Percentiles rank a stretch among this genome's conserved stretches.
phyloP scores from a whole-genome alignment of 2,329 filamentous ascomycete species.

The Colletotrichum lindemuthianum region DNA sequence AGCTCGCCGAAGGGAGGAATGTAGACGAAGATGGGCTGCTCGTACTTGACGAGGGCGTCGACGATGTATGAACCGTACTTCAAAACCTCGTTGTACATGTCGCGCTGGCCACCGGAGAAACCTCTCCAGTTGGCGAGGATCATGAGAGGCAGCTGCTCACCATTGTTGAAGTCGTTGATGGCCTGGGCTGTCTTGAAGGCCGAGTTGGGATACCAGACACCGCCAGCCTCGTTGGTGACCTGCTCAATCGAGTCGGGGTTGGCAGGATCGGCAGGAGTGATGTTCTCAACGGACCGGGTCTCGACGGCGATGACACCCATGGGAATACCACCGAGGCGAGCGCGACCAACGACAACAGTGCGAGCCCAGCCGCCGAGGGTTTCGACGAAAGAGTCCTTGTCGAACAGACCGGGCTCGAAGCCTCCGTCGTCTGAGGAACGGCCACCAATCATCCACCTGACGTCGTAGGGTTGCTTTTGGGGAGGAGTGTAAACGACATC shows the following conservation, averaged over 20 bases:
- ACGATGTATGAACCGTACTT: constrained; percentile 99
- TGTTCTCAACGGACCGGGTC: constrained; percentile 94
- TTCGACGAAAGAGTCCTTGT: constrained; percentile 96
- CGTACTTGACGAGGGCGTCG: constrained; percentile 96
- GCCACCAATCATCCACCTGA: constrained; percentile 91
- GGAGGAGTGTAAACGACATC: constrained; percentile 86
- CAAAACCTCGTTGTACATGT: constrained; percentile 99
- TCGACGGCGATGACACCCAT: constrained; percentile 99
- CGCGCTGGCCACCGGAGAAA: constrained; percentile 98
- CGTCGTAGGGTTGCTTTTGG: constrained; percentile 88
- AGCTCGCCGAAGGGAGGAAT: constrained; percentile 97
- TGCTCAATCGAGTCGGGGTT: constrained; percentile 99
- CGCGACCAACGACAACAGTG: constrained; percentile 95
- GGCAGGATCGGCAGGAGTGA: constrained; percentile 94
- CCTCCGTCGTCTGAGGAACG: constrained; percentile 80
- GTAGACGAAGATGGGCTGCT: constrained; percentile 99
- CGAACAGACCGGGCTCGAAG: constrained; percentile 92
- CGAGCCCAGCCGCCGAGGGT: constrained; percentile 96
- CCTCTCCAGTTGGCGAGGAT: constrained; percentile 99
- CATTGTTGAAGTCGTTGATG: constrained; percentile 98
- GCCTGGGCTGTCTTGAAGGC: constrained; percentile 99
- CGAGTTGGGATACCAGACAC: constrained; percentile 99
- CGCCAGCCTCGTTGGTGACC: constrained; percentile 92
- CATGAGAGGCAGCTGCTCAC: constrained; percentile 97
- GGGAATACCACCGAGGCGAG: constrained; percentile 94